Conservation (phyloP, 768 basidiomycete genomes). For the Tulasnella sp. region DNA sequence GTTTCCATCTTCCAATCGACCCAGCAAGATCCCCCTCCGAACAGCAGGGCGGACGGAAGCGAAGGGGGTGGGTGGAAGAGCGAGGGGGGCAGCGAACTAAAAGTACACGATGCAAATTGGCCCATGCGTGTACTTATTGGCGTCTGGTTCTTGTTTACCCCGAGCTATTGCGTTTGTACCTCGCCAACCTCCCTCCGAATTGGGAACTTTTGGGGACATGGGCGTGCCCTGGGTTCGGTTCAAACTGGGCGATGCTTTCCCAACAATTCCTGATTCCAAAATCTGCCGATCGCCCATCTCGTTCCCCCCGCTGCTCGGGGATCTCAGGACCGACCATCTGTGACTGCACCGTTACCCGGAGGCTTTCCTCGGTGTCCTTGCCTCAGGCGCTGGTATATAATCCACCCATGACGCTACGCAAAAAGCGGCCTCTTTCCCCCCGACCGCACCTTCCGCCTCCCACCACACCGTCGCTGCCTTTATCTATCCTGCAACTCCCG, state of each 20-base stretch:
- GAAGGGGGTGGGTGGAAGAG: not conserved
- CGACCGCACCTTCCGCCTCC: constrained; percentile 1
- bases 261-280: not conserved
- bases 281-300: constrained; percentile 4
- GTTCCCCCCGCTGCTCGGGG: not conserved
- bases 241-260: constrained; percentile 13
- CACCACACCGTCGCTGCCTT: not conserved
- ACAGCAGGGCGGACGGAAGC: constrained; percentile 17
- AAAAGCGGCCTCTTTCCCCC: constrained; percentile 12
- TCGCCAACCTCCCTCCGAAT: constrained; percentile 2
- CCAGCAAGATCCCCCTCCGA: constrained; percentile 5
- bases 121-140: constrained; percentile 9
- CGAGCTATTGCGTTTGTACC: constrained; percentile 13
- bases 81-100: not conserved
- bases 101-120: not conserved
- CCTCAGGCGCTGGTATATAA: not conserved
- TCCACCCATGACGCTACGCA: not conserved
- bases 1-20: constrained; percentile 21
- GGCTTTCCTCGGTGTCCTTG: not conserved
- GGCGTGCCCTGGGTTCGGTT: constrained; percentile 9
- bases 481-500: not conserved
- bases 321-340: not conserved
- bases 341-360: not conserved
- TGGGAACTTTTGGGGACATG: not conserved
- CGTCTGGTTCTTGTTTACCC: not conserved